phyloP scores from a whole-genome alignment of 345 rosid species.

The Eutrema heterophyllum region DNA sequence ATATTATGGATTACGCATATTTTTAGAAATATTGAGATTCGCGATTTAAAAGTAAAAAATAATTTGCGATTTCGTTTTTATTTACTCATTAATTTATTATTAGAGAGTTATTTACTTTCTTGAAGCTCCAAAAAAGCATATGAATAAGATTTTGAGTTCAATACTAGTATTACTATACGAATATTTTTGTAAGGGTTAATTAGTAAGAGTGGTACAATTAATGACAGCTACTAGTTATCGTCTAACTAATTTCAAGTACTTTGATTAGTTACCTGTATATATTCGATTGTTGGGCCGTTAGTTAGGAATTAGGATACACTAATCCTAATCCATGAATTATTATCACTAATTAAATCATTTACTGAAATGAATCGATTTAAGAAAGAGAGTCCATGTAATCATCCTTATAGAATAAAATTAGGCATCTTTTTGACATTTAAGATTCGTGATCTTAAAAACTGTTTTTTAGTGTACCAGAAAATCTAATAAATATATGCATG shows the following conservation, averaged over 20 bases:
- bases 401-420: not conserved
- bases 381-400: constrained; percentile 2
- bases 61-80: not conserved
- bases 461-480: not conserved
- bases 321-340: not conserved
- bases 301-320: not conserved
- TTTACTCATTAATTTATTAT: not conserved
- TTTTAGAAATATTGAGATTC: constrained; percentile 10
- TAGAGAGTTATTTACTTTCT: not conserved
- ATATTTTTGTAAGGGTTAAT: not conserved
- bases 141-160: not conserved
- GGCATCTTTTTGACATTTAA: not conserved
- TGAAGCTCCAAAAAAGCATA: not conserved
- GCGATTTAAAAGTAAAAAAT: not conserved
- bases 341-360: not conserved
- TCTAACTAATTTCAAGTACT: not conserved
- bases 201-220: not conserved
- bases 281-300: not conserved
- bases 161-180: not conserved
- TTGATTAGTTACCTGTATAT: constrained; percentile 1
- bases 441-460: not conserved
- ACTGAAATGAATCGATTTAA: not conserved
- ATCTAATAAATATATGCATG: not conserved
- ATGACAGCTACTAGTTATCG: not conserved
- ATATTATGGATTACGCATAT: not conserved